Base-by-base conservation (phyloP, 768 basidiomycete species). In the Suillus sp. region DNA sequence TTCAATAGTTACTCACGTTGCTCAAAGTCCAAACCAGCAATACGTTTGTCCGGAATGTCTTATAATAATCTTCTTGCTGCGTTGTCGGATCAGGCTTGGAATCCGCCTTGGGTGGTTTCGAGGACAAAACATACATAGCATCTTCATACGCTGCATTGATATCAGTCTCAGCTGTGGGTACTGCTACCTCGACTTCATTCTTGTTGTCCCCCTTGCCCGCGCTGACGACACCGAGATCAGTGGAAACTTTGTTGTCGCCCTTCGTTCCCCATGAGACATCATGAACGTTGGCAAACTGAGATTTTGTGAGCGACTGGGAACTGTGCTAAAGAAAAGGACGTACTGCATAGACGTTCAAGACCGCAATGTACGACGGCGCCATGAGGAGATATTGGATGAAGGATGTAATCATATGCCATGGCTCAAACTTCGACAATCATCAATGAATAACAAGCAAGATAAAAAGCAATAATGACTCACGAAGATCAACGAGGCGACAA, bases 351-450 rank as follows among this genome's bases (percentile, higher is more conserved):
- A 96, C 94, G 73, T 96, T 96, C 60, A 99, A 82, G 14, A 99
- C 92, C 61, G 90, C 86, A 72, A 96, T 96, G 70, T 96, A 98
- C 0, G 94, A 94, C 3, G 96, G 96, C 0, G 95, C 92, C 81
- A 98, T 87, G 65, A 97, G 83, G 27, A 92, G 74, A 71, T 96
- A 96, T 73, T 95, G 96, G n/a, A 95, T 32, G 78, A 99, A 96
- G 6, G 91, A 93, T 0, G 97, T 98, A 70, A 99, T 82, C 94
- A 99, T 92, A 74, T 99, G 97, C 94, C 95, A 97, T 2, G 96
- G 96, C 68, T 99, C 95, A 68, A 97, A 88, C 88, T 96, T 71
- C 54, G 42, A 70, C 8, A 59, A 60, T 16, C n/a, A 35, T 42
- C 11, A 53, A 55, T 40, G 51, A 25, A 56, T 25, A 7, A 20